Base-by-base conservation (phyloP, 306 rosid species). In the Inga oerstediana region DNA sequence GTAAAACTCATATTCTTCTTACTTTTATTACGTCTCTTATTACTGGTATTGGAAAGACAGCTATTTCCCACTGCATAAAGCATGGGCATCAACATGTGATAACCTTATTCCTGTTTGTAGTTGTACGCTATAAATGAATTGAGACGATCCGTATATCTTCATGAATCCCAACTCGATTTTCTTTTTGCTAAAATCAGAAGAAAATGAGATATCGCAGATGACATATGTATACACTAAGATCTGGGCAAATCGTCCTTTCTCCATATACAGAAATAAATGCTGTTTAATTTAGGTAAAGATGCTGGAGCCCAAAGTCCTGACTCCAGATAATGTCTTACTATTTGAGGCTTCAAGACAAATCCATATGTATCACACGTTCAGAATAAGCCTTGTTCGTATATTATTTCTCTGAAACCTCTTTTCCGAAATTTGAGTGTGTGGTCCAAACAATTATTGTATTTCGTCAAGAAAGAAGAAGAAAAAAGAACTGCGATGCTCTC, bases 71-170 rank as follows among this genome's bases (percentile, higher is more conserved):
- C 76, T 45, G n/a, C 41, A 27, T 46, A 45, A 22, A 46, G 41
- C n/a, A 72, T 45, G 76, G 76, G 76, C 59, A 72, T 72, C 59
- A 27, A 13, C 48, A 71, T 22, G 37, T 62, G 68, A 62, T 71
- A 43, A 39, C 43, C 22, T 67, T 67, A 67, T 69, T 69, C 48
- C 73, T 68, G 24, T 35, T 68, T 68, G 16, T 39, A 49, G 17
- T 52, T 19, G 22, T 20, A 39, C 10, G 4, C 74, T 69, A 71
- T 43, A 10, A 71, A 41, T 44, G 75, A 27, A 71, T 2, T 22
- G 56, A 44, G 37, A 44, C 10, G 76, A 72, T 46, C 15, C 62
- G 0, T 19, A 30, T 24, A 27, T 74, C 11, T 30, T 32, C 16
- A 49, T 16, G n/a, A 45, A 72, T 46, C 32, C 44, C 64, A 74